phyloP scores from a whole-genome alignment of 2,329 filamentous ascomycete species.

The Fusarium sarcochroum region DNA sequence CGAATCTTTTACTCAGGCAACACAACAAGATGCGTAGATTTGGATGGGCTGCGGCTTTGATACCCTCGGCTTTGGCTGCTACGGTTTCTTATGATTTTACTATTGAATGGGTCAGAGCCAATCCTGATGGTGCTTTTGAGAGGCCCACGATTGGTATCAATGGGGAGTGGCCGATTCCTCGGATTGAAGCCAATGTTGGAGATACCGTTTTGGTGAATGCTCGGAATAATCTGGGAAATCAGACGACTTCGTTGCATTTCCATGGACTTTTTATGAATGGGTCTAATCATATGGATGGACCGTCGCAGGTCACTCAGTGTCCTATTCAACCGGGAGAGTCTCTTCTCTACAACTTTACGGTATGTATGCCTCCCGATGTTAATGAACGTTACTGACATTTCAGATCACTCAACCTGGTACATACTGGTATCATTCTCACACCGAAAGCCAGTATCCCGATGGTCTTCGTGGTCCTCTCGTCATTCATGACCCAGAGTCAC shows the following conservation, averaged over 20 bases:
- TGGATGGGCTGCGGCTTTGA: constrained; percentile 6
- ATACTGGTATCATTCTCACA: constrained; percentile 85
- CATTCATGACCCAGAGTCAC: constrained; percentile 72
- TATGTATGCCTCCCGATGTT: constrained; percentile 49
- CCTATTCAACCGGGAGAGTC: constrained; percentile 73
- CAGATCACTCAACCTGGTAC: constrained; percentile 76
- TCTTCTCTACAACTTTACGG: constrained; percentile 79
- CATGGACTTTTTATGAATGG: constrained; percentile 80
- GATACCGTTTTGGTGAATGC: constrained; percentile 73
- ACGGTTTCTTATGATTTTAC: constrained; percentile 75
- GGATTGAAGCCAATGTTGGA: constrained; percentile 73
- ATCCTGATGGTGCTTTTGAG: constrained; percentile 76
- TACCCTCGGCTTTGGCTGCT: constrained; percentile 49
- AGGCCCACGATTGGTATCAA: constrained; percentile 84
- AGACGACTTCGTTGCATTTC: constrained; percentile 75
- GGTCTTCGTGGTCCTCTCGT: constrained; percentile 76
- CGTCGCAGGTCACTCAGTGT: constrained; percentile 76
- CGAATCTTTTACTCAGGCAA: constrained; percentile 6
- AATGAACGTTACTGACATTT: not conserved
- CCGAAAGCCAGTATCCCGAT: constrained; percentile 77
- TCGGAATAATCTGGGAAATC: constrained; percentile 72
- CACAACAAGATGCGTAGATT: constrained; percentile 29
- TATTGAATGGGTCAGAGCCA: constrained; percentile 78
- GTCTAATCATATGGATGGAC: constrained; percentile 79
- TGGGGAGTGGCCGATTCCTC: constrained; percentile 79